Evolutionary conservation across 257 asterid species (phyloP).

Genomic region (Anisodus acutangulus): DNA sequence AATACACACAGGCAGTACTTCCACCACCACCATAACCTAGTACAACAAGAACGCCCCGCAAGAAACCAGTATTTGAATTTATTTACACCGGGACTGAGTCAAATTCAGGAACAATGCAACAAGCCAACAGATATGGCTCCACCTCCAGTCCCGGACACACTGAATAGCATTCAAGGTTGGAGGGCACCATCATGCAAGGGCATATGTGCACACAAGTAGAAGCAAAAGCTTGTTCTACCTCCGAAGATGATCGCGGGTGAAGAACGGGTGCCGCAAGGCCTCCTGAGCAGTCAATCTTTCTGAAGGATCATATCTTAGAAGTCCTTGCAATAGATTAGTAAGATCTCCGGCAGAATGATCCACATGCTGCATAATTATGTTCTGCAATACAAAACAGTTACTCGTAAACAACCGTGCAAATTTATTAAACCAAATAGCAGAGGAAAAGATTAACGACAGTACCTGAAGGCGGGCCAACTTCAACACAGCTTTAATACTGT

Average conservation of each 20-base stretch:
- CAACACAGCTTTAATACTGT: constrained; percentile 71
- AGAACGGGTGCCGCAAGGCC: constrained; percentile 78
- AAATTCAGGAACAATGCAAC: background rate
- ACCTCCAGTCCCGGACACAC: background rate
- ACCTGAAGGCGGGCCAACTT: constrained; percentile 81
- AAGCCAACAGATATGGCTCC: background rate
- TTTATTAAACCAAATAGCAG: background rate
- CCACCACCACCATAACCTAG: background rate
- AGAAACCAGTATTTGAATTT: background rate
- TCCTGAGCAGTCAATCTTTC: constrained; percentile 77
- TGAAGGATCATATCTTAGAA: constrained; percentile 70
- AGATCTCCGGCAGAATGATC: constrained; percentile 95
- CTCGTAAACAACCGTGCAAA: background rate
- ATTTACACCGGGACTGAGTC: background rate
- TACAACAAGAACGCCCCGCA: too few species aligned
- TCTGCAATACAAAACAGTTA: constrained; percentile 35
- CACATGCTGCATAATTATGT: constrained; percentile 87
- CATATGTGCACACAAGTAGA: background rate
- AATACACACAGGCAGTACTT: too few species aligned
- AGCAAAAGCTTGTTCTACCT: background rate
- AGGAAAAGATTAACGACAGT: background rate
- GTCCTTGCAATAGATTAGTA: constrained; percentile 76
- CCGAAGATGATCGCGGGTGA: constrained; percentile 58
- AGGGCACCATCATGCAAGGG: background rate
- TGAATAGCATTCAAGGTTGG: background rate